Evolutionary conservation across 345 rosid genomes (phyloP).

Genomic region (Sisymbrium irio): DNA sequence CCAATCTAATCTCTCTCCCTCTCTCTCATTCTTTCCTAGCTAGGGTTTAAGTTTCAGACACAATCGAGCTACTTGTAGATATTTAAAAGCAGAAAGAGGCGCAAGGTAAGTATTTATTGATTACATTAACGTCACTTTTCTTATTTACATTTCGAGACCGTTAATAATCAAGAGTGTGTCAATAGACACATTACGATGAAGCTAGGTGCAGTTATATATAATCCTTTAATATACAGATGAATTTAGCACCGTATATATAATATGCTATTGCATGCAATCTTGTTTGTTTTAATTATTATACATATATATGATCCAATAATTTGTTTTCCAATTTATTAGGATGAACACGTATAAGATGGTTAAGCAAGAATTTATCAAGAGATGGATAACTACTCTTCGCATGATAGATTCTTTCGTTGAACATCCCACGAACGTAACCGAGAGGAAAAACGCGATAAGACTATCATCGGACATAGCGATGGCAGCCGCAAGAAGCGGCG

Average conservation of each 20-base stretch:
- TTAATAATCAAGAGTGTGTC: not conserved
- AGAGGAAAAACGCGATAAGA: constrained; percentile 69
- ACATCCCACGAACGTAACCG: constrained; percentile 43
- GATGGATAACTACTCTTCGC: constrained; percentile 63
- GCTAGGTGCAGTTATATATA: not conserved
- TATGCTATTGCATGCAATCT: not conserved
- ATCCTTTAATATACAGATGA: not conserved
- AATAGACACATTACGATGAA: not conserved
- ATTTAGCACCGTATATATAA: not conserved
- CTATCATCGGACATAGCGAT: constrained; percentile 82
- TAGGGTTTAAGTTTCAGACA: constrained; percentile 30
- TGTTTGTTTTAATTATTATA: not conserved
- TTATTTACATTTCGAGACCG: not conserved
- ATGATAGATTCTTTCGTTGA: constrained; percentile 38
- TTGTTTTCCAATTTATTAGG: constrained; percentile 10
- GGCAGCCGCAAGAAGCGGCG: constrained; percentile 59
- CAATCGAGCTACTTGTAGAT: constrained; percentile 7
- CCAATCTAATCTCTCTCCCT: constrained; percentile 13
- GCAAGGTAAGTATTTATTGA: constrained; percentile 14
- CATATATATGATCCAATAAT: not conserved
- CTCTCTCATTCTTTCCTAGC: constrained; percentile 1
- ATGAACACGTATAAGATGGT: constrained; percentile 32
- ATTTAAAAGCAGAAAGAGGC: not conserved
- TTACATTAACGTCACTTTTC: not conserved
- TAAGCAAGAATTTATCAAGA: constrained; percentile 67